Evolutionary conservation across 257 asterid species (phyloP).

Genomic region (Nicotiana otophora): DNA sequence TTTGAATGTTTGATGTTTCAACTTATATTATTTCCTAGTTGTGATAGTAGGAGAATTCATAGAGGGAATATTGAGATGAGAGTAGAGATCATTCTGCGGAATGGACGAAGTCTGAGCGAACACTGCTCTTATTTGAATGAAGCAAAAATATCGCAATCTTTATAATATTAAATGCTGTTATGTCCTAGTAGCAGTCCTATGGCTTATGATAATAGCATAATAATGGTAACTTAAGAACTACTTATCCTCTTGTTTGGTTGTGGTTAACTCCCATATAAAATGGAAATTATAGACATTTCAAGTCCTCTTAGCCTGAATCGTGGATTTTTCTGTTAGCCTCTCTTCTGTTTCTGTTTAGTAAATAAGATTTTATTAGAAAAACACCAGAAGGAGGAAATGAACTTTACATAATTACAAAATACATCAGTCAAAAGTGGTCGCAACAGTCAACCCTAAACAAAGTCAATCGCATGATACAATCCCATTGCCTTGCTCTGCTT

Average conservation of each 20-base stretch:
- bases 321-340: not conserved
- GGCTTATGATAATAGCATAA: not conserved
- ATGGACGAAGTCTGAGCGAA: not conserved
- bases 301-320: not conserved
- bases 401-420: not conserved
- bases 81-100: not conserved
- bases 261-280: not conserved
- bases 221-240: not conserved
- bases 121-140: not conserved
- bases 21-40: not conserved
- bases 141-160: not conserved
- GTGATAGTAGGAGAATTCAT: not conserved
- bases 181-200: not conserved
- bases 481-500: not conserved
- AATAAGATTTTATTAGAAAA: not conserved
- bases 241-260: not conserved
- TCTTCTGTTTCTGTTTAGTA: not conserved
- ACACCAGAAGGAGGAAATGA: not conserved
- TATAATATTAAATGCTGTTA: not conserved
- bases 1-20: not conserved
- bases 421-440: not conserved
- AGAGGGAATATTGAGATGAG: not conserved
- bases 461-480: not conserved
- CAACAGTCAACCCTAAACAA: not conserved
- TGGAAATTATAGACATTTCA: not conserved